These are phyloP conservation scores for Apiotrichum brassicae DNA, from an alignment of 1,284 basidiomycete species.

Conservation along the genomic window DNA sequence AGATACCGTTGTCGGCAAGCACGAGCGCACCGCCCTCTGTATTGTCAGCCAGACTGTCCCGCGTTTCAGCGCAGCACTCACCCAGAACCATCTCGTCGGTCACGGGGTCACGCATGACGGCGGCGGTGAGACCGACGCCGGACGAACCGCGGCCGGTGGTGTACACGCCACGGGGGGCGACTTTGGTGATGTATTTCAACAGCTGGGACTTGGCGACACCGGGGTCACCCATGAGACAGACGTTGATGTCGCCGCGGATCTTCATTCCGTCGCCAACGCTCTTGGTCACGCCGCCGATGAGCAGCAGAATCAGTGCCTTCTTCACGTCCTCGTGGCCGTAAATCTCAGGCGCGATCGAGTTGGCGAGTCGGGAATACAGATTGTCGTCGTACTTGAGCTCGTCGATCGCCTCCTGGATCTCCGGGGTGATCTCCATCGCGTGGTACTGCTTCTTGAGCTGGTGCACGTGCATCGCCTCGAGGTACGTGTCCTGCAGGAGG, in stretches of 20 bases:
- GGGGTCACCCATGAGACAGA: constrained; percentile 99
- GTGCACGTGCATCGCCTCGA: constrained; percentile 83
- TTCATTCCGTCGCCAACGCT: constrained; percentile 95
- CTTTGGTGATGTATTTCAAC: constrained; percentile 96
- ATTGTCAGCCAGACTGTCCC: neutral
- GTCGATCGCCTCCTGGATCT: constrained; percentile 66
- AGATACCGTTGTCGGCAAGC: constrained; percentile 97
- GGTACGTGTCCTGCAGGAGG: constrained; percentile 92
- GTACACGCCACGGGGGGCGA: constrained; percentile 95
- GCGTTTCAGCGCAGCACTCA: no score
- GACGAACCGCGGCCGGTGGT: constrained; percentile 97
- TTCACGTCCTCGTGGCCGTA: constrained; percentile 98
- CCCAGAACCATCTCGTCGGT: constrained; percentile 99
- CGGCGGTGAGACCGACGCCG: constrained; percentile 96
- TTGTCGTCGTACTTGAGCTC: constrained; percentile 67
- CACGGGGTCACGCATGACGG: constrained; percentile 98
- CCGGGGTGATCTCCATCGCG: constrained; percentile 85
- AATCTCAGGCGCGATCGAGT: constrained; percentile 89
- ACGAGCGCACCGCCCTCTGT: constrained; percentile 97
- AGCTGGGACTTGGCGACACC: constrained; percentile 99
- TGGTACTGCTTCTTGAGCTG: constrained; percentile 98
- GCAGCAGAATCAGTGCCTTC: constrained; percentile 86
- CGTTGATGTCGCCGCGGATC: constrained; percentile 94
- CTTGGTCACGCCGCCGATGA: constrained; percentile 95
- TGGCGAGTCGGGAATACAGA: constrained; percentile 62